Base-by-base conservation (phyloP, 2,329 filamentous ascomycete species). In the Mariannaea elegans region DNA sequence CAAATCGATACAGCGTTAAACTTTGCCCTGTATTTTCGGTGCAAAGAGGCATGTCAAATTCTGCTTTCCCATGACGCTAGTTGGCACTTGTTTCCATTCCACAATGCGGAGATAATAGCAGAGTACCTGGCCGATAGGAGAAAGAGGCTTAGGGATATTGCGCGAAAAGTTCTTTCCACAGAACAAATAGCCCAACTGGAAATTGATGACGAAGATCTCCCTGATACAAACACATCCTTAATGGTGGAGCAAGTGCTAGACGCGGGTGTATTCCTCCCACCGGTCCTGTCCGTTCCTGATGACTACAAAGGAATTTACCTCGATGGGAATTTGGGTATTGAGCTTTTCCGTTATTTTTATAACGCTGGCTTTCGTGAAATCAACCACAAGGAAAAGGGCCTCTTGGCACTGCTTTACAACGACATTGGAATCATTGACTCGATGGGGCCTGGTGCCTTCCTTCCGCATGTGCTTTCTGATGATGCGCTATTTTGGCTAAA, bases 291-390 rank as follows among this genome's bases (percentile, higher is more conserved):
- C 0, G 42, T 55, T 2, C 42, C 42, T 2, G 23, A 47, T 7
- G 2, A 41, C 6, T 47, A 55, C 34, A 24, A 47, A 12, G 51
- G 32, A 9, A 29, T 55, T 10, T 55, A 55, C 27, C 31, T 55
- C 21, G n/a, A 18, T 10, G 2, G 1, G 2, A 21, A 16, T 16
- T 4, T 55, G 2, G 0, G 10, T 2, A 12, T 55, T 2, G 4
- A 6, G 4, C 5, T 16, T 13, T 47, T 47, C 32, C 42, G 14
- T 2, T 6, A 16, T 4, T 55, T 39, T 27, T 47, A 39, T 24
- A 13, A 55, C 2, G 42, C 32, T 13, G 42, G 42, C 7, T 47
- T 55, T 18, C 44, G 19, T 10, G 9, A 47, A 4, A 31, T 55
- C 3, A 4, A 55, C n/a, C n/a, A 12, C 27, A 10, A 39, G 42